Evolutionary conservation across 1,284 basidiomycete genomes (phyloP).

Genomic region (Cryptococcus sp.): DNA sequence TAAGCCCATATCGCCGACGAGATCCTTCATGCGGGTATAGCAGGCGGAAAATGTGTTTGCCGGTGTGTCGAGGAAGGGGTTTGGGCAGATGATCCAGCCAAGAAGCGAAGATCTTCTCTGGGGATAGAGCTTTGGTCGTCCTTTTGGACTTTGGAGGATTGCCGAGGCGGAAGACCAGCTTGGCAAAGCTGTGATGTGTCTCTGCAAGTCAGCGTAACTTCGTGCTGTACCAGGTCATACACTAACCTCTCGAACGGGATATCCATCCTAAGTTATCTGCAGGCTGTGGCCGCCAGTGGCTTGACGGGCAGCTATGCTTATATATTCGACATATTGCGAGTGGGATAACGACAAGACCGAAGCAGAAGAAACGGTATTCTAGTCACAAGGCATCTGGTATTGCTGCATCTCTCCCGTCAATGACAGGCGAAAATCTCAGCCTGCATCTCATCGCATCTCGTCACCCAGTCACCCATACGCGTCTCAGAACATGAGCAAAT

Average conservation of each 20-base stretch:
- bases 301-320: too few relatives aligned
- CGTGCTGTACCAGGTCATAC: neutral
- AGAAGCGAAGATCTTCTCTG: constrained; percentile 38
- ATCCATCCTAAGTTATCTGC: constrained; percentile 23
- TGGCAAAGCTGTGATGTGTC: constrained; percentile 30
- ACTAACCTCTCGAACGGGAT: constrained; percentile 38
- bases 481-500: too few relatives aligned
- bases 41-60: constrained; percentile 63
- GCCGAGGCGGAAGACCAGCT: constrained; percentile 41
- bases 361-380: too few relatives aligned
- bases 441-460: too few relatives aligned
- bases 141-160: constrained; percentile 29
- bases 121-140: constrained; percentile 4
- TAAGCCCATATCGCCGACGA: constrained; percentile 69
- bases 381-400: too few relatives aligned
- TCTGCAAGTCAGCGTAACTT: neutral
- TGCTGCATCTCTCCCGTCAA: too few relatives aligned
- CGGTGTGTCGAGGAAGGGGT: constrained; percentile 32
- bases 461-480: too few relatives aligned
- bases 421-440: too few relatives aligned
- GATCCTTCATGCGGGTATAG: constrained; percentile 80
- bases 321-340: too few relatives aligned
- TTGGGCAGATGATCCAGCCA: constrained; percentile 38
- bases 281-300: neutral
- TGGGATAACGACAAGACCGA: too few relatives aligned